Conservation (phyloP, 805 yeast genomes). For the Ogataea minuta region DNA sequence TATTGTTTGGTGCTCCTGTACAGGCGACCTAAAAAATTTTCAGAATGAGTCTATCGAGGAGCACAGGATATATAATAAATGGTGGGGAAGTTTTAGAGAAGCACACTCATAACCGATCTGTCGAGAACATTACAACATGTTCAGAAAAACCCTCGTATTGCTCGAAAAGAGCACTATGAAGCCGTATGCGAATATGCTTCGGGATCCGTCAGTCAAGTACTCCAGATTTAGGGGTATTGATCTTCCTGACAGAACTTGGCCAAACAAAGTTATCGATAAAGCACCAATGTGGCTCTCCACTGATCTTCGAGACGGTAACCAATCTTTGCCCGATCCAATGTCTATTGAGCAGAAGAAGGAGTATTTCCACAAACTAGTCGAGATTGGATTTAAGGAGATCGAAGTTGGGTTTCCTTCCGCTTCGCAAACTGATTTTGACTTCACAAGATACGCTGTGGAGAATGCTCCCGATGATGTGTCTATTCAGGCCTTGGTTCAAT, state of each 20-base stretch:
- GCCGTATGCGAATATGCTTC: slow-evolving; percentile 52
- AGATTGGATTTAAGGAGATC: slow-evolving; percentile 76
- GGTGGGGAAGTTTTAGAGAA: slow-evolving; percentile 7
- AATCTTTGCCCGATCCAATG: slow-evolving; percentile 82
- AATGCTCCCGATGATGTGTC: slow-evolving; percentile 73
- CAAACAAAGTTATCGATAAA: slow-evolving; percentile 58
- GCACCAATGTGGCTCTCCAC: slow-evolving; percentile 83
- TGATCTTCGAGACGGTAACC: slow-evolving; percentile 80
- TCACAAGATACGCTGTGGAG: slow-evolving; percentile 76
- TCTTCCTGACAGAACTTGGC: slow-evolving; percentile 70
- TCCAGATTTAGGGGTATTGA: slow-evolving; percentile 52
- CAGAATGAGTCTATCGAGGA: slow-evolving; percentile 7
- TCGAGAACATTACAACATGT: slow-evolving; percentile 21
- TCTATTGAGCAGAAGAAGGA: slow-evolving; percentile 69
- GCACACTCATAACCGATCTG: not conserved
- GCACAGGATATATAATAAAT: slow-evolving; percentile 2
- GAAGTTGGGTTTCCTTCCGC: slow-evolving; percentile 83
- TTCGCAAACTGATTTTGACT: slow-evolving; percentile 79
- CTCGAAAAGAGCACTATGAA: slow-evolving; percentile 30
- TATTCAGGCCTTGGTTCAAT: slow-evolving; percentile 72
- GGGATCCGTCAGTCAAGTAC: slow-evolving; percentile 67
- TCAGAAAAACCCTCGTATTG: slow-evolving; percentile 27
- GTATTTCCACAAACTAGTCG: slow-evolving; percentile 68
- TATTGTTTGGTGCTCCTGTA: slow-evolving; percentile 6
- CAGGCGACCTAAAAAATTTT: slow-evolving; percentile 10